A percentile compares a stretch with the other conserved stretches of the same genome.
These are phyloP conservation scores for Rosa hybrid DNA, from an alignment of 331 rosid genomes.

Conservation along the genomic window DNA sequence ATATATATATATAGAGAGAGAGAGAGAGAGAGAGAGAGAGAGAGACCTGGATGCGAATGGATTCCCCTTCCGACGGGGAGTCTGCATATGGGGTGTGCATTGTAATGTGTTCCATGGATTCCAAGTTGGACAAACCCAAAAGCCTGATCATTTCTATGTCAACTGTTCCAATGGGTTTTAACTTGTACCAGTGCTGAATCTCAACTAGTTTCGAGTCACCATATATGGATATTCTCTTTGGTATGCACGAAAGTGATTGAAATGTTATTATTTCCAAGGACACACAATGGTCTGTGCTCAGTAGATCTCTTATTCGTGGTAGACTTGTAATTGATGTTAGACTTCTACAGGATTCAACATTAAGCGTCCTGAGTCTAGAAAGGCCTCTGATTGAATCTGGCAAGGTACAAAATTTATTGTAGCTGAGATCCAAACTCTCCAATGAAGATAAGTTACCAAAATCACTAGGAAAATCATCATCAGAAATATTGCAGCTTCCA, in stretches of 20 bases:
- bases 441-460: background rate
- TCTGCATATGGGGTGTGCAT: too few relatives aligned
- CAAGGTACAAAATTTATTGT: too few relatives aligned
- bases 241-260: background rate
- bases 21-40: too few relatives aligned
- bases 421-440: background rate
- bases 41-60: too few relatives aligned
- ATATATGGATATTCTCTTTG: rapidly evolving
- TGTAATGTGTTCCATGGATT: background rate
- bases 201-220: background rate
- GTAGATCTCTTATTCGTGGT: background rate
- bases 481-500: background rate
- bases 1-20: too few relatives aligned
- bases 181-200: background rate
- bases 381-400: background rate
- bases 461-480: background rate
- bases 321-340: background rate
- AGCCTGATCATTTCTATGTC: background rate
- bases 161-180: conserved; percentile 1
- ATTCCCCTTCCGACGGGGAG: too few relatives aligned
- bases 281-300: too few relatives aligned
- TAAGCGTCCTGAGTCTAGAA: background rate
- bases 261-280: background rate
- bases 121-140: conserved; percentile 8
- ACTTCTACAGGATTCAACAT: background rate